phyloP scores from a whole-genome alignment of 2,329 filamentous ascomycete species.

The Aspergillus neoniger region DNA sequence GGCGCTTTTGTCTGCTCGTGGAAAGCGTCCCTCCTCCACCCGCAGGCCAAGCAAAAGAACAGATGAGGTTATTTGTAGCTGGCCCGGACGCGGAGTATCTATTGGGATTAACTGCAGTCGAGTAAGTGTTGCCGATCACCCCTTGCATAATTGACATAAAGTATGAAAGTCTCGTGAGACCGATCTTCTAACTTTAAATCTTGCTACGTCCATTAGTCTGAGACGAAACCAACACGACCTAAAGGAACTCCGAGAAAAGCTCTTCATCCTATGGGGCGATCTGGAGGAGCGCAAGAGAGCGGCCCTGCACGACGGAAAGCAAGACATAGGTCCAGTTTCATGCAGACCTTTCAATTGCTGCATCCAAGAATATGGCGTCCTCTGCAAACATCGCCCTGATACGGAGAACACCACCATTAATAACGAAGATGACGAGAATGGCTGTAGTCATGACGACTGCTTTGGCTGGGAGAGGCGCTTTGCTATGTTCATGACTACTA shows the following conservation, averaged over 20 bases:
- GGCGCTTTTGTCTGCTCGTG: constrained; percentile 78
- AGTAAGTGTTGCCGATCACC: constrained; percentile 45
- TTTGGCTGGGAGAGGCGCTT: constrained; percentile 64
- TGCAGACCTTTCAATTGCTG: constrained; percentile 70
- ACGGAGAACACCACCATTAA: constrained; percentile 39
- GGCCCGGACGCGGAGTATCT: constrained; percentile 59
- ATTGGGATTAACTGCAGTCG: constrained; percentile 55
- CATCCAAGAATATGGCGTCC: constrained; percentile 69
- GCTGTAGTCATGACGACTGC: constrained; percentile 46
- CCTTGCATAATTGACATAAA: too few species aligned
- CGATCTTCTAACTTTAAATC: background rate
- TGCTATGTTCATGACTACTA: constrained; percentile 65
- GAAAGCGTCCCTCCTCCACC: constrained; percentile 62
- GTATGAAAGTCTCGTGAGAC: background rate
- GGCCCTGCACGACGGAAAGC: constrained; percentile 27
- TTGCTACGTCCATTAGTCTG: constrained; percentile 51
- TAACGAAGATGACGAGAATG: constrained; percentile 35
- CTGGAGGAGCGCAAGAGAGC: constrained; percentile 68
- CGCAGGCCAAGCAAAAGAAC: constrained; percentile 43
- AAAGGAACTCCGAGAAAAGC: constrained; percentile 62
- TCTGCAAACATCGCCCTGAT: constrained; percentile 30
- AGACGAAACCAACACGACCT: constrained; percentile 54
- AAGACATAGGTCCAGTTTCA: constrained; percentile 34
- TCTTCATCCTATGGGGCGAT: constrained; percentile 84
- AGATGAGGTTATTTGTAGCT: constrained; percentile 69